Conservation (phyloP, 805 yeast species). For the Barnettozyma sp. region DNA sequence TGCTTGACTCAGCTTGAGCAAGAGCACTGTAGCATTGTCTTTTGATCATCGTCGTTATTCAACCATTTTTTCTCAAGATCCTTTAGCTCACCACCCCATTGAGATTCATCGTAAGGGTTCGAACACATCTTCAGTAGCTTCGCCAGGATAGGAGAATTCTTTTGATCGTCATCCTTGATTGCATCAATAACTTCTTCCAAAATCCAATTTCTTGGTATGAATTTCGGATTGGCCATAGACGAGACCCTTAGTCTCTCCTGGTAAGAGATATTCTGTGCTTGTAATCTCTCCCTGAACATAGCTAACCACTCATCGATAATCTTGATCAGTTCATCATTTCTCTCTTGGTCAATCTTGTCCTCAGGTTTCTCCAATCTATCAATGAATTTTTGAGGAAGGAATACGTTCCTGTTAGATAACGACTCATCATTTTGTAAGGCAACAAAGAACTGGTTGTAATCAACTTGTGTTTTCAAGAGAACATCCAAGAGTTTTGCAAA, state of each 20-base stretch:
- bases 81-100: constrained; percentile 63
- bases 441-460: constrained; percentile 75
- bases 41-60: constrained; percentile 42
- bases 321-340: constrained; percentile 35
- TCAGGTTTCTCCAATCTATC: constrained; percentile 20
- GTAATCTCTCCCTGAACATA: constrained; percentile 38
- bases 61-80: constrained; percentile 54
- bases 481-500: constrained; percentile 42
- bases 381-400: constrained; percentile 24
- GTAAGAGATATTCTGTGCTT: constrained; percentile 29
- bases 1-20: constrained; percentile 56
- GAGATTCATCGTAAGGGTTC: constrained; percentile 59
- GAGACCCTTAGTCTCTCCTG: constrained; percentile 40
- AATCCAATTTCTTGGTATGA: constrained; percentile 81
- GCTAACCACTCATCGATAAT: constrained; percentile 46
- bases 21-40: constrained; percentile 65
- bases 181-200: constrained; percentile 70
- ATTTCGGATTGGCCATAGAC: constrained; percentile 57
- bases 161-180: constrained; percentile 43
- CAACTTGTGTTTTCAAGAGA: constrained; percentile 56
- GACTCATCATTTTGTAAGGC: constrained; percentile 45
- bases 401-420: constrained; percentile 26
- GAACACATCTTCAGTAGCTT: constrained; percentile 66
- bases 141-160: constrained; percentile 44
- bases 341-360: constrained; percentile 29